Conservation (phyloP, 2,329 filamentous ascomycete genomes). For the Graphiopsis chlorocephala region DNA sequence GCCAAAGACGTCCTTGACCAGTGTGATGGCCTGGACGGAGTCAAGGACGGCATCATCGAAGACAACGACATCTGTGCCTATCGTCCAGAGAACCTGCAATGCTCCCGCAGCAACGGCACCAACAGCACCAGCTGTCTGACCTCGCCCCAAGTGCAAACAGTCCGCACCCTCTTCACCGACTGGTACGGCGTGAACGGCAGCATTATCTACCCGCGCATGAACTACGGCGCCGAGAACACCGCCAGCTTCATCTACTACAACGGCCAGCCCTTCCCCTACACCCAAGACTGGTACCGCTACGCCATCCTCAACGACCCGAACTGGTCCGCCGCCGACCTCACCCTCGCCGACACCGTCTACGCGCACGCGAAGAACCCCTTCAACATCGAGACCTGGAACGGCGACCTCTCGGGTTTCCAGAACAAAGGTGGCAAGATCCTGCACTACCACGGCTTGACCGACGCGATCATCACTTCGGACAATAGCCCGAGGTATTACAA, state of each 20-base stretch:
- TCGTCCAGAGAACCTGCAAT: slow-evolving; percentile 38
- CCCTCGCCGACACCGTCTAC: slow-evolving; percentile 36
- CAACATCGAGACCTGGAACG: slow-evolving; percentile 42
- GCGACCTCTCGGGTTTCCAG: slow-evolving; percentile 40
- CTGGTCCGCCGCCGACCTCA: slow-evolving; percentile 41
- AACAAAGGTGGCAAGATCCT: slow-evolving; percentile 46
- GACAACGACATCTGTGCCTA: slow-evolving; percentile 44
- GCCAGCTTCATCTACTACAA: slow-evolving; percentile 37
- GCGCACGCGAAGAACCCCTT: slow-evolving; percentile 35
- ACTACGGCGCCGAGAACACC: slow-evolving; percentile 45
- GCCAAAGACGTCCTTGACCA: slow-evolving; percentile 45
- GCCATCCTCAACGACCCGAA: slow-evolving; percentile 45
- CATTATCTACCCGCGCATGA: slow-evolving; percentile 49
- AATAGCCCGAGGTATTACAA: slow-evolving; percentile 49
- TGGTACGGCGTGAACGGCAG: slow-evolving; percentile 42
- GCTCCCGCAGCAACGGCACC: slow-evolving; percentile 29
- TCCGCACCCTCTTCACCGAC: slow-evolving; percentile 41
- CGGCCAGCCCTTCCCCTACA: slow-evolving; percentile 43
- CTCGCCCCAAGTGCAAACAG: slow-evolving; percentile 39
- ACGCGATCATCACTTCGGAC: slow-evolving; percentile 40
- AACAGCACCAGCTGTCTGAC: slow-evolving; percentile 44
- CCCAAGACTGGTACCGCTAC: slow-evolving; percentile 49
- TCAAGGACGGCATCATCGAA: slow-evolving; percentile 46
- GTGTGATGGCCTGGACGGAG: slow-evolving; percentile 49
- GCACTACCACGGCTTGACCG: slow-evolving; percentile 33